Conservation (phyloP, 1,284 basidiomycete genomes). For the Trametes sp. region DNA sequence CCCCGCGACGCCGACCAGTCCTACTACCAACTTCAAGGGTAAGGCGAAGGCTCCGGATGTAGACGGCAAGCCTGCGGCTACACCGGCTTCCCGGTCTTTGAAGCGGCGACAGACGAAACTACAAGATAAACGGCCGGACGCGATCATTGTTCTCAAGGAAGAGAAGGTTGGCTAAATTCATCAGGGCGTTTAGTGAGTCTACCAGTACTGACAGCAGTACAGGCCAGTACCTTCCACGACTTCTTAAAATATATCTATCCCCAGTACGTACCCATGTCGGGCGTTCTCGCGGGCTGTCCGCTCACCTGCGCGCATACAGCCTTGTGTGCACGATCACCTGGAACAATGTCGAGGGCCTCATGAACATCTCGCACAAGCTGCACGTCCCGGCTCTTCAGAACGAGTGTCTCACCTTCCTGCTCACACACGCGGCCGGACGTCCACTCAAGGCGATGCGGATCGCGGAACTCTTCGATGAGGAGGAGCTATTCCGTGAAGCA, state of each 20-base stretch:
- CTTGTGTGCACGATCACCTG: slow-evolving; percentile 91
- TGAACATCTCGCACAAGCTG: slow-evolving; percentile 88
- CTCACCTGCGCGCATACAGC: slow-evolving; percentile 46
- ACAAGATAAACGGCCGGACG: slow-evolving; percentile 62
- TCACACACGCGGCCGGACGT: slow-evolving; percentile 89
- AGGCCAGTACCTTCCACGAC: slow-evolving; percentile 85
- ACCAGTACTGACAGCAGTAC: no score
- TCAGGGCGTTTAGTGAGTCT: no score
- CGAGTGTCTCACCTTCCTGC: slow-evolving; percentile 85
- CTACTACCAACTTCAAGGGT: slow-evolving; percentile 13
- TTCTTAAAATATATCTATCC: slow-evolving; percentile 89
- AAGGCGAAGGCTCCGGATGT: slow-evolving; percentile 26
- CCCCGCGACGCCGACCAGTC: slow-evolving; percentile 25
- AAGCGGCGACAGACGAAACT: slow-evolving; percentile 14
- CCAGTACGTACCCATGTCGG: slow-evolving; percentile 57
- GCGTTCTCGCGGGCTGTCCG: background rate
- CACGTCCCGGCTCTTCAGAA: slow-evolving; percentile 82
- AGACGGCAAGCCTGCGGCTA: slow-evolving; percentile 17
- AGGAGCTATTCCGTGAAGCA: slow-evolving; percentile 88
- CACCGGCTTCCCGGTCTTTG: background rate
- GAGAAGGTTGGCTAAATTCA: slow-evolving; percentile 61
- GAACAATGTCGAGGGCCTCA: slow-evolving; percentile 90
- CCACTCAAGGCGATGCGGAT: slow-evolving; percentile 92
- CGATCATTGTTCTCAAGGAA: slow-evolving; percentile 83
- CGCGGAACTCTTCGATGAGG: slow-evolving; percentile 86